A percentile compares a stretch with the other conserved stretches of the same genome.
Evolutionary conservation across 257 asterid genomes (phyloP).

Genomic region (Fraxinus excelsior): DNA sequence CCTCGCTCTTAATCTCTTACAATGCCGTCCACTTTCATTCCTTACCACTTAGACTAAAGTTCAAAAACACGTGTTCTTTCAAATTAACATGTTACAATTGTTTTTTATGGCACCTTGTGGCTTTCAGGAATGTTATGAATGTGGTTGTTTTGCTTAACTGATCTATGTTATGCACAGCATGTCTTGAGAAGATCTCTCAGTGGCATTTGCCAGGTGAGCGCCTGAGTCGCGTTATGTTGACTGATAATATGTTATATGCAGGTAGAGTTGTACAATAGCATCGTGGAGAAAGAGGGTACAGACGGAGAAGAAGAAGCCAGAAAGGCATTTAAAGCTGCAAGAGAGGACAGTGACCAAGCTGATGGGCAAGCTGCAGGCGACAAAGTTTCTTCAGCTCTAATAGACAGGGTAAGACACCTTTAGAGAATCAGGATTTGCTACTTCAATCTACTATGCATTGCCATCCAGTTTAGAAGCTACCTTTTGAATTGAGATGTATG

Average conservation of each 20-base stretch:
- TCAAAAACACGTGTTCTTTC: not conserved
- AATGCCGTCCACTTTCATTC: not conserved
- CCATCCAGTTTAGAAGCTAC: constrained; percentile 18
- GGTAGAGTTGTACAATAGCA: constrained; percentile 83
- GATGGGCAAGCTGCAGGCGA: constrained; percentile 65
- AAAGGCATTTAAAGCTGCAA: constrained; percentile 84
- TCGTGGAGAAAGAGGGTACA: constrained; percentile 80
- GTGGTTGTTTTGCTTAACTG: not conserved
- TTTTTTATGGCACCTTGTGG: not conserved
- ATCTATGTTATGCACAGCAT: not conserved
- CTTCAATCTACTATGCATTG: constrained; percentile 5
- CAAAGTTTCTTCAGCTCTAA: constrained; percentile 85
- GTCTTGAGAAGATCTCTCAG: constrained; percentile 17
- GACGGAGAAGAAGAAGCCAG: constrained; percentile 79
- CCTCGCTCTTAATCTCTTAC: not conserved
- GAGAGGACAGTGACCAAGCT: constrained; percentile 67
- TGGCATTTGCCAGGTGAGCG: constrained; percentile 4
- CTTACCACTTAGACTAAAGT: not conserved
- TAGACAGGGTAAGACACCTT: constrained; percentile 70
- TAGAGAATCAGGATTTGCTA: constrained; percentile 15
- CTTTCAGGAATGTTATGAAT: not conserved
- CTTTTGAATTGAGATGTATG: constrained; percentile 25
- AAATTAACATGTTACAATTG: not conserved
- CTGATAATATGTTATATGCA: constrained; percentile 37
- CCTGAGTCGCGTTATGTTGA: constrained; percentile 6